phyloP scores from a whole-genome alignment of 768 basidiomycete species.

The Termitomyces sp. region DNA sequence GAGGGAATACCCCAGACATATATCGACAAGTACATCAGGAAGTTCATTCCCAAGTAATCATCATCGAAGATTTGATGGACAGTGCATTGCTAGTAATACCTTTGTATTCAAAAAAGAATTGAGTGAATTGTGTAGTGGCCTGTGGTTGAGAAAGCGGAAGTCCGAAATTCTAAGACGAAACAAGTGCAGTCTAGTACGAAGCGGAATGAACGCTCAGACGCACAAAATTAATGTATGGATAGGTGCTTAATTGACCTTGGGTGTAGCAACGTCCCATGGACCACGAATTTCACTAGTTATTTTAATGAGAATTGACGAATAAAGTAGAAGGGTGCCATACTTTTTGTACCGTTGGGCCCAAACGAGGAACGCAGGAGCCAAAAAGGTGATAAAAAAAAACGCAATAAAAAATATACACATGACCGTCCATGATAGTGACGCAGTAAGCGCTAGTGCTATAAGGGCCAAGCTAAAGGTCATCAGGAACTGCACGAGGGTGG shows the following conservation, averaged over 20 bases:
- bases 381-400: slow-evolving; percentile 59
- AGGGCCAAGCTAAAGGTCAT: slow-evolving; percentile 52
- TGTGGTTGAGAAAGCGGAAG: not conserved
- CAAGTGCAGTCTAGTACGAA: not conserved
- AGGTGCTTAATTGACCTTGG: slow-evolving; percentile 47
- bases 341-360: slow-evolving; percentile 92
- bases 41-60: slow-evolving; percentile 31
- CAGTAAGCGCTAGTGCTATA: slow-evolving; percentile 50
- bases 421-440: slow-evolving; percentile 52
- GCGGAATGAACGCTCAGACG: not conserved
- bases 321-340: slow-evolving; percentile 36
- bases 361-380: slow-evolving; percentile 70
- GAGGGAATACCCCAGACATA: slow-evolving; percentile 39
- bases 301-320: slow-evolving; percentile 1
- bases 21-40: slow-evolving; percentile 41
- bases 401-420: slow-evolving; percentile 48
- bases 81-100: not conserved
- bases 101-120: not conserved
- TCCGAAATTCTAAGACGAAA: too few relatives aligned
- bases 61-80: slow-evolving; percentile 1
- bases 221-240: not conserved
- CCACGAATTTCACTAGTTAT: slow-evolving; percentile 75
- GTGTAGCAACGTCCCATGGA: slow-evolving; percentile 87
- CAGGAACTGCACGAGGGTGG: slow-evolving; percentile 40
- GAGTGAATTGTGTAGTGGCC: too few relatives aligned